Evolutionary conservation across 2,329 filamentous ascomycete genomes (phyloP), one percentile per base, ranked within the genome.

Genomic region (Zalaria obscura): DNA sequence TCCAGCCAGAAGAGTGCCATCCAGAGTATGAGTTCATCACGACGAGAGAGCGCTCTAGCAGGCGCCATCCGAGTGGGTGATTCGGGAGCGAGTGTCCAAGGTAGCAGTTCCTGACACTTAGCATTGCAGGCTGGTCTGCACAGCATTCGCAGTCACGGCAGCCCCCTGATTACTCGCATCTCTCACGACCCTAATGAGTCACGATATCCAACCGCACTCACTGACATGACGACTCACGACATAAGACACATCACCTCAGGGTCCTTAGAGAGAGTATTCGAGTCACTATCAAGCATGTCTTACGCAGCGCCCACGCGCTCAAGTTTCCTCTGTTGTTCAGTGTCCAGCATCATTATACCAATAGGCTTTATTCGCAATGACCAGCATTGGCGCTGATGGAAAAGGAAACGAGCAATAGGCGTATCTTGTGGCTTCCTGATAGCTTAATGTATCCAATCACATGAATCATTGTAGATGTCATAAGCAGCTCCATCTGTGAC

Each of bases 1-100:
- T 72, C 49, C 65, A 71, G 44, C 68, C 68, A 4, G 67, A 71
- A 47, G 65, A 70, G 45, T 71, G 68, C 67, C 60, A 58, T 46
- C 68, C 68, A 3, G 65, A 67, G 18, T 55, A 60, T 41, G 67
- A 69, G 39, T 69, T 67, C 45, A 54, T 60, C 28, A 61, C 56
- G 38, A 50, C 48, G 33, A 55, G 42, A 49, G 52, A 39, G 5
- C 38, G 46, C 41, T 18, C 18, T 18, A 56, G 52, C 41, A 48
- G 45, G 45, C 53, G 55, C 50, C 57, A 52, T 40, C 49, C 41
- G 27, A 51, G 49, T 46, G 54, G 54, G 42, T 59, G 56, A 59
- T 18, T 18, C 18, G 18, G 18, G 18, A 18, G 18, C 18, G 18
- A 18, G 18, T 18, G 18, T 18, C 18, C 18, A 18, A 18, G 18